Percentiles rank a stretch among this genome's conserved stretches.
phyloP scores from a whole-genome alignment of 202 grass and related monocot species.

The Brachypodium distachyon region DNA sequence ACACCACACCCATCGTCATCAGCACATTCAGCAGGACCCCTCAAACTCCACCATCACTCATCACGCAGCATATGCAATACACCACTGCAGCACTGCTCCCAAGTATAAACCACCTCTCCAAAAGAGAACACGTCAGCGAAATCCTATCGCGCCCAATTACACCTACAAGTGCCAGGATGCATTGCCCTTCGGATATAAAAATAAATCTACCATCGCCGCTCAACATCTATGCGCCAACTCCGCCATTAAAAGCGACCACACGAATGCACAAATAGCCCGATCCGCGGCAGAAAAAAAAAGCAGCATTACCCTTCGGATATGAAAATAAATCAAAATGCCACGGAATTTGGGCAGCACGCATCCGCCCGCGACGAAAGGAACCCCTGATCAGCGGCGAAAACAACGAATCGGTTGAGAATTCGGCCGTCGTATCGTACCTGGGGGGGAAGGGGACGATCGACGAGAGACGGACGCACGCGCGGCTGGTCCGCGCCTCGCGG shows the following conservation, averaged over 20 bases:
- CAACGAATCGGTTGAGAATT: not conserved
- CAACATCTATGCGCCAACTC: not conserved
- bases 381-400: not conserved
- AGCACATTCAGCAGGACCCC: not conserved
- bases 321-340: not conserved
- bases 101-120: not conserved
- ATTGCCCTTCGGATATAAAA: no score
- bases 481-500: not conserved
- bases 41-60: slow-evolving; percentile 2
- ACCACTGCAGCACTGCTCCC: not conserved
- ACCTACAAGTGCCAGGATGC: no score
- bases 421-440: not conserved
- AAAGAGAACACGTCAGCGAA: not conserved
- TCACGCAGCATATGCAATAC: not conserved
- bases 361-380: not conserved
- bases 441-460: not conserved
- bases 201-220: not conserved
- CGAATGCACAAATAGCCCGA: no score
- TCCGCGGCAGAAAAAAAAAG: not conserved
- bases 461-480: not conserved
- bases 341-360: not conserved
- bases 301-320: not conserved
- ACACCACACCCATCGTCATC: slow-evolving; percentile 70
- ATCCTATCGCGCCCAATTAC: not conserved
- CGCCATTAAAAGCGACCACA: not conserved